These are phyloP conservation scores for Talaromyces thailandensis DNA, from an alignment of 495 filamentous ascomycete genomes.

Conservation along the genomic window DNA sequence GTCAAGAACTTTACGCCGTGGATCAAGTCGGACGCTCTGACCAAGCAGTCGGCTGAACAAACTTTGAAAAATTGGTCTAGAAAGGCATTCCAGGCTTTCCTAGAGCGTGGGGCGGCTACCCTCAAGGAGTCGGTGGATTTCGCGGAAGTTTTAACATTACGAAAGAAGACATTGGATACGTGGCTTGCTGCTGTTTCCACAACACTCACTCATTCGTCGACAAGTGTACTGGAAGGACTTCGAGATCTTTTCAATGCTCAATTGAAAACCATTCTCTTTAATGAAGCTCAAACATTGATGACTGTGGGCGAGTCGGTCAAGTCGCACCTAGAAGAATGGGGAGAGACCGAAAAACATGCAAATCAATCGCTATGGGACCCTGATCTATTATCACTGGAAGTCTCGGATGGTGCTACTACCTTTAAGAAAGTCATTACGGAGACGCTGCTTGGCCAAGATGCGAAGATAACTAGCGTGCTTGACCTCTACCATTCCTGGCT, in stretches of 20 bases:
- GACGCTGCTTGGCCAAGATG: conserved; percentile 55
- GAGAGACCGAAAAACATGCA: conserved; percentile 32
- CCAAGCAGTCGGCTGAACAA: conserved; percentile 51
- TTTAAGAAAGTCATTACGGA: conserved; percentile 47
- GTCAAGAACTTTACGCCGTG: conserved; percentile 84
- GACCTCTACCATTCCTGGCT: conserved; percentile 61
- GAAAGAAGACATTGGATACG: conserved; percentile 59
- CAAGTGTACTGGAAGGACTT: conserved; percentile 56
- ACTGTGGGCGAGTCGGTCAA: conserved; percentile 46
- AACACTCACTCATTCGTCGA: conserved; percentile 36
- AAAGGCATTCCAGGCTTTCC: conserved; percentile 42
- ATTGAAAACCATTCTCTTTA: conserved; percentile 48
- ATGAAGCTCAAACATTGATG: conserved; percentile 47
- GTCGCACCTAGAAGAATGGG: conserved; percentile 43
- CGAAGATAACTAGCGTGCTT: conserved; percentile 50
- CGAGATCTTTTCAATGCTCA: conserved; percentile 59
- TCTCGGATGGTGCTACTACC: conserved; percentile 41
- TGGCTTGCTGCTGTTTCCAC: conserved; percentile 54
- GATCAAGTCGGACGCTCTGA: conserved; percentile 75
- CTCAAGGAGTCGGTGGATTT: conserved; percentile 53
- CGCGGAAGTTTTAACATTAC: conserved; percentile 54
- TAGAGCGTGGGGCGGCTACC: conserved; percentile 44
- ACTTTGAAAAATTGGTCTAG: conserved; percentile 67
- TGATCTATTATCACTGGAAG: conserved; percentile 40
- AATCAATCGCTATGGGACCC: conserved; percentile 53